Conservation (phyloP, 2,329 filamentous ascomycete species). For the Aspergillus niger region DNA sequence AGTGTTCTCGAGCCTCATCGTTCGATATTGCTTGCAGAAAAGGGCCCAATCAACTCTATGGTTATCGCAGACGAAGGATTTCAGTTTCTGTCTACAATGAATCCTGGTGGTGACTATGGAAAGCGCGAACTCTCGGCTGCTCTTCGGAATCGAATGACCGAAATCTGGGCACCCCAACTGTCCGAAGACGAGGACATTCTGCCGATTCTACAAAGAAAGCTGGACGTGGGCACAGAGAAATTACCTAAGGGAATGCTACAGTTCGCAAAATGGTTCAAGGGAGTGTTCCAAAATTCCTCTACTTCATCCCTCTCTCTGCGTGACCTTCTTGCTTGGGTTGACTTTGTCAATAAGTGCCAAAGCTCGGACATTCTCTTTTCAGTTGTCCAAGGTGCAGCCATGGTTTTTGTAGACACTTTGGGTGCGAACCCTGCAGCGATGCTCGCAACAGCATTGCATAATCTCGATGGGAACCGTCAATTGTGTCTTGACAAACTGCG, state of each 20-base stretch:
- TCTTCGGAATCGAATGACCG: slow-evolving; percentile 92
- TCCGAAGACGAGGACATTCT: slow-evolving; percentile 82
- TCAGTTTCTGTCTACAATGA: slow-evolving; percentile 98
- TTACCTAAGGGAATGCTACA: slow-evolving; percentile 72
- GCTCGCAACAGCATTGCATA: slow-evolving; percentile 69
- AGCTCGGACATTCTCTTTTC: slow-evolving; percentile 52
- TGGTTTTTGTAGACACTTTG: slow-evolving; percentile 93
- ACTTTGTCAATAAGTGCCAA: slow-evolving; percentile 76
- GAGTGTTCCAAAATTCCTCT: slow-evolving; percentile 72
- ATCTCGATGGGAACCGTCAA: slow-evolving; percentile 69
- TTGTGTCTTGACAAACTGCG: slow-evolving; percentile 73
- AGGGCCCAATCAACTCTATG: slow-evolving; percentile 80
- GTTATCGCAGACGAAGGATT: slow-evolving; percentile 77
- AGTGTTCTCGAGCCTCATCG: slow-evolving; percentile 90
- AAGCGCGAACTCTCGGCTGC: slow-evolving; percentile 97
- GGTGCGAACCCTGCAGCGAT: slow-evolving; percentile 93
- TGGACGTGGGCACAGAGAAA: slow-evolving; percentile 57
- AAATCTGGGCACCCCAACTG: slow-evolving; percentile 94
- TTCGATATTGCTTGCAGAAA: slow-evolving; percentile 87
- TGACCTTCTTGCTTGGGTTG: slow-evolving; percentile 89
- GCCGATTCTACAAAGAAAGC: slow-evolving; percentile 80
- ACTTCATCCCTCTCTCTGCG: slow-evolving; percentile 83
- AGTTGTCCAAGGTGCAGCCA: slow-evolving; percentile 82
- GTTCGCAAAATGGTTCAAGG: slow-evolving; percentile 92
- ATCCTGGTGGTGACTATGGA: slow-evolving; percentile 96